Evolutionary conservation across 345 rosid species (phyloP).

Genomic region (Salix exigua): DNA sequence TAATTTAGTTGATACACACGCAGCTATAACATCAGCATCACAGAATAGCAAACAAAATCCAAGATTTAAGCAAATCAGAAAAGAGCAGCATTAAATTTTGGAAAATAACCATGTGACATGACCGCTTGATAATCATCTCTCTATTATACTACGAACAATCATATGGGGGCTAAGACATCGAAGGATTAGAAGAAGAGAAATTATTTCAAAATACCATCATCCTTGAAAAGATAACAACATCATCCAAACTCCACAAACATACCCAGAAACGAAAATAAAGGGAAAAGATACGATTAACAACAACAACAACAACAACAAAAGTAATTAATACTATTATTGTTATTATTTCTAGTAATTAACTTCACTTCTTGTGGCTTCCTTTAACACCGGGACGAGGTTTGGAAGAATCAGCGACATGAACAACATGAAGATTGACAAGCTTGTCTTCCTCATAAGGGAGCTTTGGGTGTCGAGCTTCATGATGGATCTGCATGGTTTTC

Average conservation of each 20-base stretch:
- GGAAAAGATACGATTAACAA: background rate
- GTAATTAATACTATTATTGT: background rate
- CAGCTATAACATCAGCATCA: background rate
- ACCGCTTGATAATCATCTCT: background rate
- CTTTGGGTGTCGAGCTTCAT: slow-evolving; percentile 84
- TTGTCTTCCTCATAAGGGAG: slow-evolving; percentile 65
- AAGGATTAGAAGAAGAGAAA: no score
- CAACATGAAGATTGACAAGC: slow-evolving; percentile 59
- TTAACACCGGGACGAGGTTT: slow-evolving; percentile 39
- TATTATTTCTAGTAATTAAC: background rate
- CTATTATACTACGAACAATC: background rate
- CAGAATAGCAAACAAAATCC: background rate
- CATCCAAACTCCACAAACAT: background rate
- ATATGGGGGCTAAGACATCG: background rate
- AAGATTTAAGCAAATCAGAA: background rate
- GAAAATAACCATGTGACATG: background rate
- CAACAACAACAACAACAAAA: background rate
- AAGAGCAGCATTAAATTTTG: background rate
- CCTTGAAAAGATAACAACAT: background rate
- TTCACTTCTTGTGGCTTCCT: slow-evolving; percentile 48
- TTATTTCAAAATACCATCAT: background rate
- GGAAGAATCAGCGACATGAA: slow-evolving; percentile 6
- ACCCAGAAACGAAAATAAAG: background rate
- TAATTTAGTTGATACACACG: background rate
- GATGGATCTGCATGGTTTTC: slow-evolving; percentile 92